These are phyloP conservation scores for Capronia coronata DNA, from an alignment of 2,329 filamentous ascomycete genomes.

Conservation along the genomic window DNA sequence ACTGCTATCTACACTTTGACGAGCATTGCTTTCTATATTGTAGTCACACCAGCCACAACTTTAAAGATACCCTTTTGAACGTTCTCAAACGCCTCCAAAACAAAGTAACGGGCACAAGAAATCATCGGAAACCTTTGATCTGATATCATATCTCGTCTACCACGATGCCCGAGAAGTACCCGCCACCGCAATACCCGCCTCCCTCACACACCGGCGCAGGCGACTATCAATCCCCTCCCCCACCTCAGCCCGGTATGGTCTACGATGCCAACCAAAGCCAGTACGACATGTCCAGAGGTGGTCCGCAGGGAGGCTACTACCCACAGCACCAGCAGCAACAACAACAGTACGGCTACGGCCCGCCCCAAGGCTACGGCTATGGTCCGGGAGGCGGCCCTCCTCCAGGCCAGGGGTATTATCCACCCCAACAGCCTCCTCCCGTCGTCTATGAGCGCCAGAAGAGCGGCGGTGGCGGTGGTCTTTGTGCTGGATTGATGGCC, in stretches of 20 bases:
- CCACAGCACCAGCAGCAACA: constrained; percentile 1
- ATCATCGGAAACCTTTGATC: too few species aligned
- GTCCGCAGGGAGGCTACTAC: constrained; percentile 2
- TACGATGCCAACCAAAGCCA: constrained; percentile 27
- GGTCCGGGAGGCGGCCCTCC: too few species aligned
- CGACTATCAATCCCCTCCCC: constrained; percentile 17
- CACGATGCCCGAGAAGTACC: constrained; percentile 17
- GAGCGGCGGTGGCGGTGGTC: constrained; percentile 34
- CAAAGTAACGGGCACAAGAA: too few species aligned
- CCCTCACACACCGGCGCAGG: constrained; percentile 2
- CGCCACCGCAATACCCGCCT: constrained; percentile 14
- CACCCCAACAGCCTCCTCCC: constrained; percentile 34
- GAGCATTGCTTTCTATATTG: too few species aligned
- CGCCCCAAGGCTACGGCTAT: constrained; percentile 20
- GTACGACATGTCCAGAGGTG: constrained; percentile 20
- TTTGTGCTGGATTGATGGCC: constrained; percentile 43
- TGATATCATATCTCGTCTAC: too few species aligned
- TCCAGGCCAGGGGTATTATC: constrained; percentile 28
- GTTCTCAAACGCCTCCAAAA: too few species aligned
- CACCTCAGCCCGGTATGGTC: constrained; percentile 7
- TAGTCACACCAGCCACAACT: too few species aligned
- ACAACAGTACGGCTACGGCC: too few species aligned
- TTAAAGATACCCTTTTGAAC: too few species aligned
- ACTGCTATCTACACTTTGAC: too few species aligned
- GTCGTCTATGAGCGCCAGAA: constrained; percentile 35